Evolutionary conservation across 805 yeast genomes (phyloP).

Genomic region (Kluyveromyces nonfermentans): DNA sequence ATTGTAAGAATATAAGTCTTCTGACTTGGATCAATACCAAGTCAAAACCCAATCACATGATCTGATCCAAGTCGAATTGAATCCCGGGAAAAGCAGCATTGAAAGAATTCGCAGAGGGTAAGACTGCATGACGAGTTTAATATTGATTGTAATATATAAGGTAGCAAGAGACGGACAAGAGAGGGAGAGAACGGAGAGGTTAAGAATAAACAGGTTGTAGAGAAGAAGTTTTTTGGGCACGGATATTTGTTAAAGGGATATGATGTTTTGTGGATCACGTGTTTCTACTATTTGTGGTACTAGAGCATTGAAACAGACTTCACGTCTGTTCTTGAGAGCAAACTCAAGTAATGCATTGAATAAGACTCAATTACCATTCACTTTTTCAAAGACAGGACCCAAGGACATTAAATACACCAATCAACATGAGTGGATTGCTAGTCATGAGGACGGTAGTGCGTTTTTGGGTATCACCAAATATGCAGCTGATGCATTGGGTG

Average conservation of each 20-base stretch:
- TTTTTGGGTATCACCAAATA: constrained; percentile 91
- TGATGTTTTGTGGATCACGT: not conserved
- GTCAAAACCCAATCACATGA: not conserved
- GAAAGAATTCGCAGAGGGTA: not conserved
- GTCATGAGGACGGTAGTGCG: constrained; percentile 71
- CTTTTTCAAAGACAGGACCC: constrained; percentile 25
- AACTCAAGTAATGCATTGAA: constrained; percentile 24
- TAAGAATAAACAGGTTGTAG: not conserved
- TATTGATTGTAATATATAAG: not conserved
- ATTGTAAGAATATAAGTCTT: no score
- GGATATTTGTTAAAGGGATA: not conserved
- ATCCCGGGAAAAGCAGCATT: not conserved
- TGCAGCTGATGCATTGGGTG: constrained; percentile 95
- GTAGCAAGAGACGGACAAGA: not conserved
- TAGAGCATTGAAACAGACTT: constrained; percentile 10
- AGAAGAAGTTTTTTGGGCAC: no score
- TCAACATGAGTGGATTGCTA: constrained; percentile 94
- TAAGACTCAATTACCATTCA: constrained; percentile 25
- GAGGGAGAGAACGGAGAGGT: not conserved
- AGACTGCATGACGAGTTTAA: not conserved
- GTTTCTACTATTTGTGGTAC: not conserved
- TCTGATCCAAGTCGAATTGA: not conserved
- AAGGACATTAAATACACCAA: constrained; percentile 54
- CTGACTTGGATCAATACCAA: not conserved
- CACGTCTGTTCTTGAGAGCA: constrained; percentile 18